Evolutionary conservation across 768 basidiomycete genomes (phyloP).

Genomic region (Sporobolomyces phaffii): DNA sequence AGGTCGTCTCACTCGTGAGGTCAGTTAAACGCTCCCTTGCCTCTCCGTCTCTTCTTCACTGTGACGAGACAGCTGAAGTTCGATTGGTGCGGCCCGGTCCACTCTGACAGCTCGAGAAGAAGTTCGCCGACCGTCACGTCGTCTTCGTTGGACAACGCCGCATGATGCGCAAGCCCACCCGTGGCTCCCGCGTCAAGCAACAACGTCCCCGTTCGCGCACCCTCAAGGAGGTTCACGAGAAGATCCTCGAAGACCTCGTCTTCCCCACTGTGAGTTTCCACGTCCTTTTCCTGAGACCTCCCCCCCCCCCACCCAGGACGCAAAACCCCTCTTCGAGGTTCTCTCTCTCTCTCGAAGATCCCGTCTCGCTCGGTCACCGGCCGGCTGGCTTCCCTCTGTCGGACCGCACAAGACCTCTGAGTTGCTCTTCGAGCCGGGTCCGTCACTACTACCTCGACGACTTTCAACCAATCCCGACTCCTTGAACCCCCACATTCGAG

Average conservation of each 20-base stretch:
- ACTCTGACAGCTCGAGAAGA: slow-evolving; percentile 73
- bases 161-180: slow-evolving; percentile 94
- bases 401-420: neutral
- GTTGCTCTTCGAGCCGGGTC: neutral
- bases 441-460: neutral
- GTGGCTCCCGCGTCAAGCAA: slow-evolving; percentile 84
- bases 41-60: too few relatives aligned
- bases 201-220: slow-evolving; percentile 96
- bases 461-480: neutral
- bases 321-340: too few relatives aligned
- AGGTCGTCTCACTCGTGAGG: slow-evolving; percentile 56
- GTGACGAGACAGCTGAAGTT: too few relatives aligned
- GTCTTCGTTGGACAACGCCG: slow-evolving; percentile 98
- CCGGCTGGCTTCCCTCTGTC: too few relatives aligned
- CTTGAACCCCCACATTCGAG: neutral
- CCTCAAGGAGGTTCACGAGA: slow-evolving; percentile 89
- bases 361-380: neutral
- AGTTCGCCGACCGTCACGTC: slow-evolving; percentile 98
- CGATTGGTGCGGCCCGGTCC: too few relatives aligned
- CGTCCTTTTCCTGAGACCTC: neutral
- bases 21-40: neutral
- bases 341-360: neutral
- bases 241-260: slow-evolving; percentile 97
- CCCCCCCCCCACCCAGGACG: neutral
- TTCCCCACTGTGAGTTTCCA: slow-evolving; percentile 66